Percentiles rank a stretch among this genome's conserved stretches.
These are phyloP conservation scores for Phytophthora hibernalis DNA, from an alignment of 352 stramenopile genomes.

Conservation along the genomic window DNA sequence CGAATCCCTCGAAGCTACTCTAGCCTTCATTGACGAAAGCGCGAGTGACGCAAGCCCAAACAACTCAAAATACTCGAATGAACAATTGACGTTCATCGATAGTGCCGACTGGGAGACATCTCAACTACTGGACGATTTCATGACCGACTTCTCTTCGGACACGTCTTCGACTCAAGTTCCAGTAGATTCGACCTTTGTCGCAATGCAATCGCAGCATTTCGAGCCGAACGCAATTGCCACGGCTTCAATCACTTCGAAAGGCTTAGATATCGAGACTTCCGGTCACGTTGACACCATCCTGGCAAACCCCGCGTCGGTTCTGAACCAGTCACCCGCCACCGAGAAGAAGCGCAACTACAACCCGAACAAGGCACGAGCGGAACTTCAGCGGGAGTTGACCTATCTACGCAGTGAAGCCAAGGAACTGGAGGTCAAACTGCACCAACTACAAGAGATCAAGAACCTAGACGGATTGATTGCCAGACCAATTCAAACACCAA, in stretches of 20 bases:
- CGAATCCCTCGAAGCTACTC: constrained; percentile 27
- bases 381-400: constrained; percentile 31
- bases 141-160: constrained; percentile 20
- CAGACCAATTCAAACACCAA: not conserved
- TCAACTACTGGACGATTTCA: constrained; percentile 16
- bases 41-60: constrained; percentile 3
- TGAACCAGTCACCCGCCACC: not conserved
- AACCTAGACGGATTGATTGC: constrained; percentile 4
- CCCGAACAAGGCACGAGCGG: constrained; percentile 38
- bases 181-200: not conserved
- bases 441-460: constrained; percentile 24
- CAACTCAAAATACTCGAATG: not conserved
- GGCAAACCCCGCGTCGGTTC: not conserved
- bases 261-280: not conserved
- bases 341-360: constrained; percentile 33
- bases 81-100: not conserved
- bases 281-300: not conserved
- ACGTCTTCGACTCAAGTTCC: constrained; percentile 3
- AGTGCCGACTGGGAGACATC: constrained; percentile 17
- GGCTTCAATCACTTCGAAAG: not conserved
- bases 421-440: constrained; percentile 29
- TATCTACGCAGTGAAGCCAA: constrained; percentile 26
- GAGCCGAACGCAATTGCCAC: not conserved
- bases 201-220: not conserved
- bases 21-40: constrained; percentile 29